Percentiles rank a stretch among this genome's conserved stretches.
Evolutionary conservation across 257 asterid species (phyloP).

Genomic region (Forsythia viridissima): DNA sequence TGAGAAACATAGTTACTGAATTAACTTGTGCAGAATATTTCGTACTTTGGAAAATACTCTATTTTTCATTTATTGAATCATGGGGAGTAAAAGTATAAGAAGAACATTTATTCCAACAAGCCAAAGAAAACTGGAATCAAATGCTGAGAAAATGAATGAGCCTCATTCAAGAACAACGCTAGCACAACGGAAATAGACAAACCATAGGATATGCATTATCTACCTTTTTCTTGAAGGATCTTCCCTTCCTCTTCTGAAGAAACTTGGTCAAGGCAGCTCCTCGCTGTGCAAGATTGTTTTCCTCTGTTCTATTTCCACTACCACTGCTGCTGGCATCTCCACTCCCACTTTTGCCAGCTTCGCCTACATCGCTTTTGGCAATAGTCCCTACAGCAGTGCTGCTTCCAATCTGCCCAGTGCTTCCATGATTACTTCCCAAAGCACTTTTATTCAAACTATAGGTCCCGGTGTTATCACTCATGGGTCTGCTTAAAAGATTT

Average conservation of each 20-base stretch:
- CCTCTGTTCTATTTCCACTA: constrained; percentile 52
- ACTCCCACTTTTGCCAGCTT: constrained; percentile 60
- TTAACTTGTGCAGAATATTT: neutral
- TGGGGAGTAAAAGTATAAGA: neutral
- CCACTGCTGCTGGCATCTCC: constrained; percentile 55
- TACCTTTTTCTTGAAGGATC: constrained; percentile 79
- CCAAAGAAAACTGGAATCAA: constrained; percentile 7
- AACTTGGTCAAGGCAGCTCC: constrained; percentile 74
- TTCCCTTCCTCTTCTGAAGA: constrained; percentile 69
- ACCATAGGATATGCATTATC: neutral
- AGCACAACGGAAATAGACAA: constrained; percentile 2
- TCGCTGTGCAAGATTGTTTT: constrained; percentile 53
- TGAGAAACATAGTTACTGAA: constrained; percentile 8
- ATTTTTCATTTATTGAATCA: neutral
- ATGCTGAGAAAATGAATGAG: neutral
- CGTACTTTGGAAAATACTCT: neutral
- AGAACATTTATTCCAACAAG: neutral
- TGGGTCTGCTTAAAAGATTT: constrained; percentile 46
- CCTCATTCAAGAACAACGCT: neutral
- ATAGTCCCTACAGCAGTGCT: constrained; percentile 45
- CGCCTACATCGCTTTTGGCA: constrained; percentile 56
- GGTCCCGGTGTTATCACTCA: constrained; percentile 41
- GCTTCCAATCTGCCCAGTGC: constrained; percentile 58
- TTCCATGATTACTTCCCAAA: constrained; percentile 70
- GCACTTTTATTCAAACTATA: constrained; percentile 60